phyloP scores from a whole-genome alignment of 1,284 basidiomycete genomes.

The Takashimella tepidaria region DNA sequence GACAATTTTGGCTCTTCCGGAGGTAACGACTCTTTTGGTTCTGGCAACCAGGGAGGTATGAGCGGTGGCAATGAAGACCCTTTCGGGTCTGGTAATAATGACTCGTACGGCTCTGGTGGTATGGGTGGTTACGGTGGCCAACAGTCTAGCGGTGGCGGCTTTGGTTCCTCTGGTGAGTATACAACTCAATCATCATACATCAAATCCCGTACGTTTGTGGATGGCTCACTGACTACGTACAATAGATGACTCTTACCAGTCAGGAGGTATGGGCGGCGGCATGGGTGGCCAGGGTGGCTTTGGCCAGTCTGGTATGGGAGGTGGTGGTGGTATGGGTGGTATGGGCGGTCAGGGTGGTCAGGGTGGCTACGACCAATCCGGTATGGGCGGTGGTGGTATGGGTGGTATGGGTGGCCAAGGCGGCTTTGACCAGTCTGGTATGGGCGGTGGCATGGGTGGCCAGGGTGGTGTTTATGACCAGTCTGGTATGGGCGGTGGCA shows the following conservation, averaged over 20 bases:
- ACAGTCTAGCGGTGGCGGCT: background rate
- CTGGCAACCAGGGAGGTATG: background rate
- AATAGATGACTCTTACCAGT: background rate
- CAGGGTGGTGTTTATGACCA: too few species aligned
- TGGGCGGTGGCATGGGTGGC: too few species aligned
- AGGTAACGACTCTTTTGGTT: background rate
- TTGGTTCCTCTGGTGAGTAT: background rate
- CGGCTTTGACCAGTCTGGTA: background rate
- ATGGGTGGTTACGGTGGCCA: background rate
- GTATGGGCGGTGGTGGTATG: background rate
- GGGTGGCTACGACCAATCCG: background rate
- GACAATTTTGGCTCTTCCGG: background rate
- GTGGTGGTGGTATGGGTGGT: too few species aligned
- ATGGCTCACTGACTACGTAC: too few species aligned
- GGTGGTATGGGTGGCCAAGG: background rate
- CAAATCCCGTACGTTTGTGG: too few species aligned
- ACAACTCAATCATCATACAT: background rate
- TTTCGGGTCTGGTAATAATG: background rate
- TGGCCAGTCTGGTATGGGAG: background rate
- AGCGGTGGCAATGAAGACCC: background rate
- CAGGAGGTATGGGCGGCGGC: background rate
- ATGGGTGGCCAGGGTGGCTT: background rate
- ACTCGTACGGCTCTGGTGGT: background rate
- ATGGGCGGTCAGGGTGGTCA: background rate
- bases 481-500: too few species aligned